These are phyloP conservation scores for Kazachstania viticola DNA, from an alignment of 805 yeast genomes.

Conservation along the genomic window DNA sequence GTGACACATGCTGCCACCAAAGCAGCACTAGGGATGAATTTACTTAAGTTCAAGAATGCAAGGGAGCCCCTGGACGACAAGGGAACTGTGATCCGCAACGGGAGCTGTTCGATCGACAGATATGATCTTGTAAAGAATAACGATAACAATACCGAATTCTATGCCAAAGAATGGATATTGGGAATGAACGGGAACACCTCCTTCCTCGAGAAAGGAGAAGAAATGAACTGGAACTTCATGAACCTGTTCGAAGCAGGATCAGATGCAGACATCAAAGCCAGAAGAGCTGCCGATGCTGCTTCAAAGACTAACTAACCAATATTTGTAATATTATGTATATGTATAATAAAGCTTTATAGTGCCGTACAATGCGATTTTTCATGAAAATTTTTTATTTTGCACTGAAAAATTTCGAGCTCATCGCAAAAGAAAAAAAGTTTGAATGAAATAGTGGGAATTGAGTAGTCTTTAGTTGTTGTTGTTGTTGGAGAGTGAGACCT, in stretches of 20 bases:
- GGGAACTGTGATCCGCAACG: slow-evolving; percentile 50
- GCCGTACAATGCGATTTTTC: too few species aligned
- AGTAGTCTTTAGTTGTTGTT: too few species aligned
- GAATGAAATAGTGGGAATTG: too few species aligned
- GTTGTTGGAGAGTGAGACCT: too few species aligned
- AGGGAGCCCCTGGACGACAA: slow-evolving; percentile 40
- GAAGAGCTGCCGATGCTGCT: too few species aligned
- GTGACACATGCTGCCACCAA: slow-evolving; percentile 92
- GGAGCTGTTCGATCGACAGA: slow-evolving; percentile 75
- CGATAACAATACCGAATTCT: slow-evolving; percentile 6
- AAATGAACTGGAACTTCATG: slow-evolving; percentile 90
- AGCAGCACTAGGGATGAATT: slow-evolving; percentile 75
- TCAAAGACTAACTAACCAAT: too few species aligned
- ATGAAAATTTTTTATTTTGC: too few species aligned
- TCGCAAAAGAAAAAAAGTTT: too few species aligned
- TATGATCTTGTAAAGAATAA: slow-evolving; percentile 28
- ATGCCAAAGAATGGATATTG: slow-evolving; percentile 42
- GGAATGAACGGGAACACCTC: slow-evolving; percentile 63
- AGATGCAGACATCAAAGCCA: slow-evolving; percentile 64
- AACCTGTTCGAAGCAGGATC: slow-evolving; percentile 79
- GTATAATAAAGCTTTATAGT: too few species aligned
- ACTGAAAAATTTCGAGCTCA: too few species aligned
- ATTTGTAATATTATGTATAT: too few species aligned
- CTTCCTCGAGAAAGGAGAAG: slow-evolving; percentile 70
- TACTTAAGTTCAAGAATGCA: slow-evolving; percentile 44